phyloP scores from a whole-genome alignment of 2,329 filamentous ascomycete species.

The Waltergamsia citrina region DNA sequence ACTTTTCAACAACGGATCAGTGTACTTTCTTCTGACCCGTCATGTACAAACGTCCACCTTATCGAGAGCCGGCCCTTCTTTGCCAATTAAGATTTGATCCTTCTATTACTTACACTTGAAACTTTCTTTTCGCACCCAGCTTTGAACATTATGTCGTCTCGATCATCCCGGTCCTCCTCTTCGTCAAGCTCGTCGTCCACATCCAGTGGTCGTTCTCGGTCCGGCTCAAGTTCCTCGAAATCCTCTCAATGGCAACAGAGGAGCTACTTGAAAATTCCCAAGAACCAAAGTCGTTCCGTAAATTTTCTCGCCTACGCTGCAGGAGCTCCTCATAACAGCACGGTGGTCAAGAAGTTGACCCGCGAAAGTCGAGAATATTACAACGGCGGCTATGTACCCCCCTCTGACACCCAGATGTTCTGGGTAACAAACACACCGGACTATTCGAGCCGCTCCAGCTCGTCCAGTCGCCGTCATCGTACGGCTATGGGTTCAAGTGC shows the following conservation, averaged over 20 bases:
- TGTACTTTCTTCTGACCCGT: too few species aligned
- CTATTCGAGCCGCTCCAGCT: neutral
- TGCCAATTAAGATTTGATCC: too few species aligned
- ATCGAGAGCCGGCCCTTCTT: too few species aligned
- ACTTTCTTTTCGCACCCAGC: too few species aligned
- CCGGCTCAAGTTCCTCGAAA: neutral
- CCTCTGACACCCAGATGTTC: neutral
- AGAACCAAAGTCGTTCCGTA: neutral
- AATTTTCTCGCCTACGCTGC: neutral
- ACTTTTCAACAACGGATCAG: too few species aligned
- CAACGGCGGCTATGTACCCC: neutral
- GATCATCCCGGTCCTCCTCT: slow-evolving; percentile 1
- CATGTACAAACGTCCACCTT: too few species aligned
- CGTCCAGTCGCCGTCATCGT: too few species aligned
- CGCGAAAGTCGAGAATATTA: neutral
- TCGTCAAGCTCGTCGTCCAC: neutral
- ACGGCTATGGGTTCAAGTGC: too few species aligned
- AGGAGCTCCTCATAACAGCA: neutral
- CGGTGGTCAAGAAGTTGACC: slow-evolving; percentile 1
- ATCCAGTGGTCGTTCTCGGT: neutral
- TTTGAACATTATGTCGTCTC: slow-evolving; percentile 1
- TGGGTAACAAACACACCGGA: neutral
- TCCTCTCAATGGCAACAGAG: neutral
- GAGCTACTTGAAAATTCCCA: neutral
- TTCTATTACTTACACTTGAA: too few species aligned